A percentile compares a stretch with the other conserved stretches of the same genome.
Evolutionary conservation across 2,329 filamentous ascomycete species (phyloP).

Genomic region (Cladosporium sp.): DNA sequence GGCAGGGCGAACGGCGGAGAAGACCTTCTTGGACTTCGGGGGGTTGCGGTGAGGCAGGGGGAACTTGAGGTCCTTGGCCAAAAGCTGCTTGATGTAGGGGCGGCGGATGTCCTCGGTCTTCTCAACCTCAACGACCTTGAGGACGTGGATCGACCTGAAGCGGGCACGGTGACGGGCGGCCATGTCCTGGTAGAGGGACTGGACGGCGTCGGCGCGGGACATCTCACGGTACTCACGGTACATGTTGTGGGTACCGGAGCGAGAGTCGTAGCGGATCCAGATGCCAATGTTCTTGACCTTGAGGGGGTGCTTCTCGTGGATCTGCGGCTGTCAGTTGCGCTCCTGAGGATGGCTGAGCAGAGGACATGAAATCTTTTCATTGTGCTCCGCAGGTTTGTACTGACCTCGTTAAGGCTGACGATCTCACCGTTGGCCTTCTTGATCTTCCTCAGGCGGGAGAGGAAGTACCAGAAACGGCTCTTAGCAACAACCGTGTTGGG

Average conservation of each 20-base stretch:
- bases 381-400: slow-evolving; percentile 34
- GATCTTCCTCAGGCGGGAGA: slow-evolving; percentile 98
- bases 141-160: slow-evolving; percentile 98
- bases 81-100: slow-evolving; percentile 99
- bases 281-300: slow-evolving; percentile 99
- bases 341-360: not conserved
- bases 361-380: not conserved
- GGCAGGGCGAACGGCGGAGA: slow-evolving; percentile 87
- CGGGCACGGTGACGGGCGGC: slow-evolving; percentile 96
- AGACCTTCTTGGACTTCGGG: slow-evolving; percentile 89
- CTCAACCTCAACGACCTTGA: slow-evolving; percentile 96
- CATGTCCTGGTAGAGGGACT: slow-evolving; percentile 99
- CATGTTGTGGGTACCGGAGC: slow-evolving; percentile 99
- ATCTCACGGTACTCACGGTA: slow-evolving; percentile 99
- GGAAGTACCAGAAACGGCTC: slow-evolving; percentile 99
- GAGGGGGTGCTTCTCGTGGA: slow-evolving; percentile 97
- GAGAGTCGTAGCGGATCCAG: slow-evolving; percentile 99
- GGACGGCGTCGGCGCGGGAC: slow-evolving; percentile 91
- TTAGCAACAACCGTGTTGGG: slow-evolving; percentile 98
- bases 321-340: slow-evolving; percentile 54
- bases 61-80: slow-evolving; percentile 94
- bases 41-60: slow-evolving; percentile 94
- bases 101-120: slow-evolving; percentile 94
- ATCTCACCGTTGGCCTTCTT: slow-evolving; percentile 99
- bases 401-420: slow-evolving; percentile 91